Conservation (phyloP, 179 eudicot species). For the Gypsophila paniculata region DNA sequence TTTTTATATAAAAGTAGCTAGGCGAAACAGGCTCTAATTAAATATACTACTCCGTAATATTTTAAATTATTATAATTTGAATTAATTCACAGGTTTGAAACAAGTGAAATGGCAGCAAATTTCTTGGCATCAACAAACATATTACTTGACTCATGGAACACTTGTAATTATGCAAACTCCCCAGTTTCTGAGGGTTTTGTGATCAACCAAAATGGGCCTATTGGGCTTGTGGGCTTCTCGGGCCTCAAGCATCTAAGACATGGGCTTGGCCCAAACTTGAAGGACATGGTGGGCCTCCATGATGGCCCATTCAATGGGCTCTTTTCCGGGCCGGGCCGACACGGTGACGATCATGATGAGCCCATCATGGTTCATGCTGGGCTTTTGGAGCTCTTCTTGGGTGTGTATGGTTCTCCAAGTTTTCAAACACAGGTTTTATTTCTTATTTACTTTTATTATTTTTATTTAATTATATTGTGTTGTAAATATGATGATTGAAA, state of each 20-base stretch:
- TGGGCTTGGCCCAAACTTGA: conserved; percentile 30
- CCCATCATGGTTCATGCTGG: conserved; percentile 64
- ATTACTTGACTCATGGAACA: conserved; percentile 58
- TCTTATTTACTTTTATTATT: neutral
- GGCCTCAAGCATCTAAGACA: conserved; percentile 34
- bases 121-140: conserved; percentile 63
- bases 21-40: too few relatives aligned
- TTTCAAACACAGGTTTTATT: conserved; percentile 57
- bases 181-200: conserved; percentile 32
- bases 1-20: too few relatives aligned
- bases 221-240: conserved; percentile 51
- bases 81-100: conserved; percentile 56
- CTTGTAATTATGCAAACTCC: conserved; percentile 49
- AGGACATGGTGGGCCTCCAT: conserved; percentile 40
- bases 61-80: neutral
- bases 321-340: conserved; percentile 37
- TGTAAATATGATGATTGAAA: neutral
- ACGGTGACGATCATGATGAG: conserved; percentile 30
- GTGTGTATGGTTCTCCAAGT: conserved; percentile 28
- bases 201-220: conserved; percentile 31
- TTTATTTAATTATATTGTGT: neutral
- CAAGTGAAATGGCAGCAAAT: conserved; percentile 68
- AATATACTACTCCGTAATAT: too few relatives aligned
- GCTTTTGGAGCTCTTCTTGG: conserved; percentile 47
- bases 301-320: conserved; percentile 28